Evolutionary conservation across 495 filamentous ascomycete genomes (phyloP).

Genomic region (Hypoxylon perforatum): DNA sequence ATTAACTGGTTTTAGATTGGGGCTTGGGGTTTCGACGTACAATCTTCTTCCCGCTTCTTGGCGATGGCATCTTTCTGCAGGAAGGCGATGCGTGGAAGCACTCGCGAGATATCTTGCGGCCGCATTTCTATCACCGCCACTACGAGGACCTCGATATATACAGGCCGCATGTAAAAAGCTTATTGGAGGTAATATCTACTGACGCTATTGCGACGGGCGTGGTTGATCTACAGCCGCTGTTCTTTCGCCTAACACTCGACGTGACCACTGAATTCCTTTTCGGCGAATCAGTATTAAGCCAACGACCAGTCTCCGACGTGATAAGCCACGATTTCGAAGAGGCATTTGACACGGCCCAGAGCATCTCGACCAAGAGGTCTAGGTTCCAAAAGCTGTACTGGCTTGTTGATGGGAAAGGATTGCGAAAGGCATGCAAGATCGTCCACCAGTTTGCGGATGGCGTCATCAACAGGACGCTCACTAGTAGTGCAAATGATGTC

Average conservation of each 20-base stretch:
- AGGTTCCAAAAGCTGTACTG: constrained; percentile 52
- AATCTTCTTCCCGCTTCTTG: constrained; percentile 66
- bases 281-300: constrained; percentile 62
- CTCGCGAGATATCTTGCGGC: constrained; percentile 70
- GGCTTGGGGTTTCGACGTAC: constrained; percentile 35
- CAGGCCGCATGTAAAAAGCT: constrained; percentile 68
- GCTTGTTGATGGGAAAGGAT: constrained; percentile 45
- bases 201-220: constrained; percentile 27
- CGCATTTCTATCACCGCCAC: constrained; percentile 70
- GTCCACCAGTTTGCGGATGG: constrained; percentile 50
- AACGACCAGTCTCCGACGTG: constrained; percentile 32
- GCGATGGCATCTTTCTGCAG: constrained; percentile 75
- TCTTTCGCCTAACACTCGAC: constrained; percentile 74
- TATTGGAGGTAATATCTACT: constrained; percentile 45
- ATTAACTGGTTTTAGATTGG: constrained; percentile 29
- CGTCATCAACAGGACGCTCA: constrained; percentile 42
- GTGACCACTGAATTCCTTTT: constrained; percentile 79
- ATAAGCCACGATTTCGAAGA: constrained; percentile 29
- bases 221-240: constrained; percentile 70
- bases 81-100: constrained; percentile 75
- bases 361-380: constrained; percentile 44
- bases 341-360: constrained; percentile 45
- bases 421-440: constrained; percentile 46
- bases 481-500: not conserved
- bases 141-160: constrained; percentile 69